Percentiles rank a stretch among this genome's conserved stretches.
These are phyloP conservation scores for Malus hybrid DNA, from an alignment of 331 rosid species.

Conservation along the genomic window DNA sequence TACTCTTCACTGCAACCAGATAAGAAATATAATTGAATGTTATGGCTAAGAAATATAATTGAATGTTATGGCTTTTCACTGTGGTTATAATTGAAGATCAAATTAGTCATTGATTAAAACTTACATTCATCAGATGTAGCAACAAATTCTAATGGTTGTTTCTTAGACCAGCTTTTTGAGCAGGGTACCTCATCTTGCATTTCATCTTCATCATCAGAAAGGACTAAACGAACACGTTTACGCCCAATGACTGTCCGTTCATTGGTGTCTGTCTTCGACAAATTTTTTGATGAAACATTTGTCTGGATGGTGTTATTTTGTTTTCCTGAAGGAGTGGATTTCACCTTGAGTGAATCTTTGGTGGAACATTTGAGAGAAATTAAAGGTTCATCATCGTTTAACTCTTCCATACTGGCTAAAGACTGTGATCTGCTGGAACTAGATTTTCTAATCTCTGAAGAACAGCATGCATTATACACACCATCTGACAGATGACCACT, in stretches of 20 bases:
- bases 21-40: conserved; percentile 15
- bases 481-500: conserved; percentile 32
- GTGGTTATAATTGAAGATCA: conserved; percentile 10
- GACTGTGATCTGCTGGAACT: conserved; percentile 25
- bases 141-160: conserved; percentile 32
- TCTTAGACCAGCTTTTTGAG: conserved; percentile 30
- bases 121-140: conserved; percentile 47
- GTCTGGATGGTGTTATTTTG: conserved; percentile 19
- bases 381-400: conserved; percentile 41
- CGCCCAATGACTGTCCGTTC: conserved; percentile 41
- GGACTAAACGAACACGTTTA: conserved; percentile 58
- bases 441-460: conserved; percentile 26
- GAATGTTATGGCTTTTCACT: conserved; percentile 7
- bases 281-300: conserved; percentile 31
- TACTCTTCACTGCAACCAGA: conserved; percentile 47
- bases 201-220: conserved; percentile 68
- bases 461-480: conserved; percentile 33
- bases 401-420: conserved; percentile 30
- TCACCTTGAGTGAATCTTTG: conserved; percentile 38
- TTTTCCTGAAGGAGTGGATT: conserved; percentile 25
- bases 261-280: conserved; percentile 29
- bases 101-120: conserved; percentile 31
- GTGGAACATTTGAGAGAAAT: conserved; percentile 35
- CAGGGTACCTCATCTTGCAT: conserved; percentile 10
- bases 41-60: conserved; percentile 13